Base-by-base conservation (phyloP, 2,329 filamentous ascomycete species). In the Botrytis medusae region DNA sequence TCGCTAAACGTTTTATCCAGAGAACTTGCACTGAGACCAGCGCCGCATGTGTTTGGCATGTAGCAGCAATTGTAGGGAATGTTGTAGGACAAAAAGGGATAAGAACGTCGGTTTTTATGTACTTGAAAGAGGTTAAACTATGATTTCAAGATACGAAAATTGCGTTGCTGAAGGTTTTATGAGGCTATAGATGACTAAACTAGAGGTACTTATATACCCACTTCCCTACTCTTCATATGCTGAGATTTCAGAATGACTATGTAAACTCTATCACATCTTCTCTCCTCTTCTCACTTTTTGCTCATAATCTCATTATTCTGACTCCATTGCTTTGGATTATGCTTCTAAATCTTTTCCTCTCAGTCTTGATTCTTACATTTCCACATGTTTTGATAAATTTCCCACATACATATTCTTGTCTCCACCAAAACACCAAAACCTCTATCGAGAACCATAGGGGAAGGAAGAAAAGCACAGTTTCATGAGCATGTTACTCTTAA, bases 131-230 rank as follows among this genome's bases (percentile, higher is more conserved):
- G 0, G n/a, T 14, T 22, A 14, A 54, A 0, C 14, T n/a, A 54
- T n/a, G 48, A 6, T 25, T n/a, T 54, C 12, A 22, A 2, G 25
- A 54, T 10, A 42, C 5, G 1, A 14, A 54, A 16, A 1, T 16
- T 22, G n/a, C n/a, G n/a, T n/a, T n/a, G 37, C 44, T 46, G 10
- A 48, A 25, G 2, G 20, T 10, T 22, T 48, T 20, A 22, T 48
- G 22, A 48, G 2, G 9, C 0, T 10, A 48, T 10, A 25, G 4
- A 4, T 25, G 0, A 25, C 46, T 0, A n/a, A 51, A n/a, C 0
- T 1, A 14, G 10, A 51, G 22, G 10, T 6, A 25, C 46, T 51
- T n/a, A 51, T 25, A 51, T 51, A 51, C 46, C 46, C 9, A 48
- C 0, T 25, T 48, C 9, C 22, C 8, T 25, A 10, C 7, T 48